Percentiles rank a stretch among this genome's conserved stretches.
These are phyloP conservation scores for Theileria luwenshuni DNA, from an alignment of 169 alveolate genomes.

Conservation along the genomic window DNA sequence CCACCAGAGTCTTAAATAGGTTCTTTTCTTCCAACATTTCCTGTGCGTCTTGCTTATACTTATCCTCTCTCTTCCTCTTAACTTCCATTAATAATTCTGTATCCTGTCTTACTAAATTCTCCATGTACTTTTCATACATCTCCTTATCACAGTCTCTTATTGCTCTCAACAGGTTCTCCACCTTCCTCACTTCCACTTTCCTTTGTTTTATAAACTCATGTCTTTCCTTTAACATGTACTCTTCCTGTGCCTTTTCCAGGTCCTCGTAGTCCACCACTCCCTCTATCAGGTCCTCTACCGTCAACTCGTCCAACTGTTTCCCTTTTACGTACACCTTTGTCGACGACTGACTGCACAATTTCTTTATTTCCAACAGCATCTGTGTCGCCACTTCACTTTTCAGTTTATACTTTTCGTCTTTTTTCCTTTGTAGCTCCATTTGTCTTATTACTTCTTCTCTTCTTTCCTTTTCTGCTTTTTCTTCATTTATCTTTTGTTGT, in stretches of 20 bases:
- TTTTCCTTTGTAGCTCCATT: conserved; percentile 80
- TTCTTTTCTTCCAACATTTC: conserved; percentile 69
- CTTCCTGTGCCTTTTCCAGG: conserved; percentile 85
- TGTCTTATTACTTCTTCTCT: conserved; percentile 82
- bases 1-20: conserved; percentile 60
- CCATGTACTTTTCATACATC: conserved; percentile 72
- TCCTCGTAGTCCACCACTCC: conserved; percentile 87
- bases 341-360: conserved; percentile 75
- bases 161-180: conserved; percentile 86
- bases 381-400: conserved; percentile 78
- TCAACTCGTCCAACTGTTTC: conserved; percentile 83
- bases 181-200: conserved; percentile 80
- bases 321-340: conserved; percentile 82
- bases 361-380: conserved; percentile 74
- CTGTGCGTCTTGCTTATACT: conserved; percentile 70
- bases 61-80: conserved; percentile 73
- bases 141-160: conserved; percentile 79
- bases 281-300: conserved; percentile 82
- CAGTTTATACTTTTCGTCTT: conserved; percentile 84
- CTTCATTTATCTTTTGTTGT: conserved; percentile 74
- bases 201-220: conserved; percentile 82
- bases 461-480: conserved; percentile 75
- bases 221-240: conserved; percentile 76
- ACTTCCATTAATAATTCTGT: conserved; percentile 71
- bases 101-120: conserved; percentile 68